These are phyloP conservation scores for Dioscorea cayenensis DNA, from an alignment of 116 monocot species.

Conservation along the genomic window DNA sequence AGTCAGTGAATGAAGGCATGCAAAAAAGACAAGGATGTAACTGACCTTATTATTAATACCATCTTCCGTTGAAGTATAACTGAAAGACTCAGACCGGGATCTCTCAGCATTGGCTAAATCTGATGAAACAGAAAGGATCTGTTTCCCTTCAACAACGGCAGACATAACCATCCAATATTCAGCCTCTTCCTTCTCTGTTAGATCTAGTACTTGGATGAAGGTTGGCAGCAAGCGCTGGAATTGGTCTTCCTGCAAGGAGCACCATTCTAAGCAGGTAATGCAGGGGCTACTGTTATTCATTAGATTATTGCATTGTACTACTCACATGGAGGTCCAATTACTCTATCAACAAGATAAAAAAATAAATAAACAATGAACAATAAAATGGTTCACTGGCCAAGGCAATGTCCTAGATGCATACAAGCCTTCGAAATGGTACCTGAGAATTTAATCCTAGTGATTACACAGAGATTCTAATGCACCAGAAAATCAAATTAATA, in stretches of 20 bases:
- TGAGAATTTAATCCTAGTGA: too few species aligned
- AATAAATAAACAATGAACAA: background rate
- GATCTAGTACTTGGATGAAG: slow-evolving; percentile 84
- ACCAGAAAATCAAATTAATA: too few species aligned
- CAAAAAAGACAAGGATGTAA: background rate
- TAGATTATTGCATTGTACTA: too few species aligned
- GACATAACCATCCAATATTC: slow-evolving; percentile 83
- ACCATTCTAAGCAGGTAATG: background rate
- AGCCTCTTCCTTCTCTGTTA: slow-evolving; percentile 63
- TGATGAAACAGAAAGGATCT: slow-evolving; percentile 22
- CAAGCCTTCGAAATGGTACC: too few species aligned
- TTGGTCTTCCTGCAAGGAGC: slow-evolving; percentile 70
- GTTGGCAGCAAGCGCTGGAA: slow-evolving; percentile 81
- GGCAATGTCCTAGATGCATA: too few species aligned
- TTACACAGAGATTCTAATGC: too few species aligned
- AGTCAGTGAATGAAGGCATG: background rate
- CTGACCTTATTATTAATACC: slow-evolving; percentile 80
- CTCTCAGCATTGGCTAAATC: slow-evolving; percentile 29
- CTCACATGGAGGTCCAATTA: too few species aligned
- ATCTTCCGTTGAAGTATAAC: slow-evolving; percentile 22
- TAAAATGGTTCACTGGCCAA: background rate
- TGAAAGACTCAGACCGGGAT: slow-evolving; percentile 13
- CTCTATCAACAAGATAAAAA: too few species aligned
- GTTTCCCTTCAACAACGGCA: slow-evolving; percentile 79
- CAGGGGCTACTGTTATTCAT: too few species aligned